Percentiles rank a stretch among this genome's conserved stretches.
These are phyloP conservation scores for Coemansia sp. DNA, from an alignment of 192 early-diverging fungal species.

Conservation along the genomic window DNA sequence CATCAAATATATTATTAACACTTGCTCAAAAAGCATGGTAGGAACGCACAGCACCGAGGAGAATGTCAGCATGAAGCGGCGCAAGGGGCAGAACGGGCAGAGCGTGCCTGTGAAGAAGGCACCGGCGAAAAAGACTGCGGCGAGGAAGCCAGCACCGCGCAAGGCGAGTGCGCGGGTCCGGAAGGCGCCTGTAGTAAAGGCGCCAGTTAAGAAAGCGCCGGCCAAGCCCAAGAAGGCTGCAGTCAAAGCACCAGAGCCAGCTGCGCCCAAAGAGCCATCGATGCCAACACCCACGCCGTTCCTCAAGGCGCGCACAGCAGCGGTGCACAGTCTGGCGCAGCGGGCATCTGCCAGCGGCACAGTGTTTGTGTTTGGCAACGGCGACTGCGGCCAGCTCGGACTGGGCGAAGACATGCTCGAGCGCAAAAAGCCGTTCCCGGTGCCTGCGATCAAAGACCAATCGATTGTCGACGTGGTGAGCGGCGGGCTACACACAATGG, in stretches of 20 bases:
- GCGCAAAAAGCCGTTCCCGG: constrained; percentile 73
- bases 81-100: constrained; percentile 28
- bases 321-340: constrained; percentile 27
- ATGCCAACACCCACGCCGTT: constrained; percentile 24
- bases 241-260: neutral
- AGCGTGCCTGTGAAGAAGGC: constrained; percentile 14
- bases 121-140: constrained; percentile 15
- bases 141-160: constrained; percentile 14
- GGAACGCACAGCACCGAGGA: constrained; percentile 32
- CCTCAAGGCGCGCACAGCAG: constrained; percentile 38
- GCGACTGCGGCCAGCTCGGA: constrained; percentile 90
- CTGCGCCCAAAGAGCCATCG: neutral
- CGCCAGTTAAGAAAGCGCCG: neutral
- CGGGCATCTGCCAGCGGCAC: constrained; percentile 18
- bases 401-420: constrained; percentile 79
- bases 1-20: neutral
- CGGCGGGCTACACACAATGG: constrained; percentile 88
- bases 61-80: constrained; percentile 32
- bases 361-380: constrained; percentile 84
- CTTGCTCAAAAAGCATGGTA: constrained; percentile 8
- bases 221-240: constrained; percentile 10
- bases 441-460: constrained; percentile 67
- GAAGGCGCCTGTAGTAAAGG: neutral
- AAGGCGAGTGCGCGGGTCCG: constrained; percentile 10
- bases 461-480: constrained; percentile 75